Evolutionary conservation across 1,284 basidiomycete genomes (phyloP).

Genomic region (Malassezia arunalokei): DNA sequence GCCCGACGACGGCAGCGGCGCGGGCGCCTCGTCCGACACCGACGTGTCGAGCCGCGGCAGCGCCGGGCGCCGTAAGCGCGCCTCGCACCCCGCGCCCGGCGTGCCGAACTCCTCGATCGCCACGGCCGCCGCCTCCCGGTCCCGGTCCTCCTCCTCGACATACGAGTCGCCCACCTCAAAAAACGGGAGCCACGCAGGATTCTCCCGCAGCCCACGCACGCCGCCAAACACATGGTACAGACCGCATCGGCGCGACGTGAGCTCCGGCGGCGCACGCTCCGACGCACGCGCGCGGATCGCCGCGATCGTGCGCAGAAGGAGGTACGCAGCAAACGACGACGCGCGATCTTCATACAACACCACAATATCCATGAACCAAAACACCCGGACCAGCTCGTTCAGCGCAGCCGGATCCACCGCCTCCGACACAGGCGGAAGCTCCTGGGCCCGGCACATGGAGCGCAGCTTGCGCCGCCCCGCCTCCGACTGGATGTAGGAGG

Average conservation of each 20-base stretch:
- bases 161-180: background rate
- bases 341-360: constrained; percentile 12
- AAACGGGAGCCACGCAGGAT: background rate
- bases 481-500: constrained; percentile 2
- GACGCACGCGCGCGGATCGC: background rate
- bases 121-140: background rate
- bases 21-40: background rate
- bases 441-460: background rate
- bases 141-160: background rate
- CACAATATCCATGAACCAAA: constrained; percentile 12
- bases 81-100: background rate
- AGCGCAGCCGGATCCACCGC: background rate
- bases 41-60: background rate
- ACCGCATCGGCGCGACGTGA: background rate
- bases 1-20: background rate
- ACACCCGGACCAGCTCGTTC: background rate
- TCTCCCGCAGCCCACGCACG: background rate
- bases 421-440: background rate
- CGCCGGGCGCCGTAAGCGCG: background rate
- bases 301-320: constrained; percentile 5
- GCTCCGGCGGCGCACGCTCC: background rate
- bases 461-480: background rate
- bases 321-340: constrained; percentile 1
- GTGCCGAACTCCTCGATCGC: background rate
- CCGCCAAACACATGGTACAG: constrained; percentile 9